Percentiles rank a stretch among this genome's conserved stretches.
Evolutionary conservation across 1,139 yeast genomes (phyloP).

Genomic region (Blastobotrys apis): DNA sequence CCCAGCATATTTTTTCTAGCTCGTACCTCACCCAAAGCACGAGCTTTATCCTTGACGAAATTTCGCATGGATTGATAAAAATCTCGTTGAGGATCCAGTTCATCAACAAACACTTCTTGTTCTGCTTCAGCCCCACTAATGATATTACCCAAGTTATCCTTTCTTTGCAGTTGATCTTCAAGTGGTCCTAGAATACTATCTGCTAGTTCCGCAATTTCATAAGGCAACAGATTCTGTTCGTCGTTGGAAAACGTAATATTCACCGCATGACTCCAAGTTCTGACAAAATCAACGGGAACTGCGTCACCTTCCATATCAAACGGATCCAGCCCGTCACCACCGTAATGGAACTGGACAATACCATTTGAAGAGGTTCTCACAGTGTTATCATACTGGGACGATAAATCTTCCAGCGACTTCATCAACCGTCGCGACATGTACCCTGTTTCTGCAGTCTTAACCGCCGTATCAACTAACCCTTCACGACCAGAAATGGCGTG

Average conservation of each 20-base stretch:
- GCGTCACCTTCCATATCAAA: conserved; percentile 99
- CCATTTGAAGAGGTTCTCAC: conserved; percentile 94
- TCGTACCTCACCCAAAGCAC: conserved; percentile 53
- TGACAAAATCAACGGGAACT: conserved; percentile 82
- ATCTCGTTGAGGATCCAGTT: conserved; percentile 77
- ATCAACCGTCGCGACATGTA: conserved; percentile 98
- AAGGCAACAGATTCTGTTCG: conserved; percentile 65
- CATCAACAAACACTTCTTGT: conserved; percentile 53
- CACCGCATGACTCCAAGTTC: conserved; percentile 93
- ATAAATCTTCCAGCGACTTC: conserved; percentile 96
- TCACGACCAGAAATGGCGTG: conserved; percentile 99
- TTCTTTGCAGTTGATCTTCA: conserved; percentile 55
- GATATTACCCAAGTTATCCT: conserved; percentile 67
- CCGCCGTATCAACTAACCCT: conserved; percentile 98
- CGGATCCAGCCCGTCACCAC: conserved; percentile 99
- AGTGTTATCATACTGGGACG: conserved; percentile 89
- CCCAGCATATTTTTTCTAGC: conserved; percentile 48
- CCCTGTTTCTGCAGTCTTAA: conserved; percentile 98
- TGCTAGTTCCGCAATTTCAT: conserved; percentile 54
- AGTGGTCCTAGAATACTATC: conserved; percentile 57
- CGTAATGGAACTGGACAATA: conserved; percentile 95
- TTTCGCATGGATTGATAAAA: conserved; percentile 72
- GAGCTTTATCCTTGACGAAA: conserved; percentile 56
- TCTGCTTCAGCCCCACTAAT: conserved; percentile 42
- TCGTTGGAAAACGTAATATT: conserved; percentile 60